Conservation (phyloP, 768 basidiomycete species). For the Trametes punicea region DNA sequence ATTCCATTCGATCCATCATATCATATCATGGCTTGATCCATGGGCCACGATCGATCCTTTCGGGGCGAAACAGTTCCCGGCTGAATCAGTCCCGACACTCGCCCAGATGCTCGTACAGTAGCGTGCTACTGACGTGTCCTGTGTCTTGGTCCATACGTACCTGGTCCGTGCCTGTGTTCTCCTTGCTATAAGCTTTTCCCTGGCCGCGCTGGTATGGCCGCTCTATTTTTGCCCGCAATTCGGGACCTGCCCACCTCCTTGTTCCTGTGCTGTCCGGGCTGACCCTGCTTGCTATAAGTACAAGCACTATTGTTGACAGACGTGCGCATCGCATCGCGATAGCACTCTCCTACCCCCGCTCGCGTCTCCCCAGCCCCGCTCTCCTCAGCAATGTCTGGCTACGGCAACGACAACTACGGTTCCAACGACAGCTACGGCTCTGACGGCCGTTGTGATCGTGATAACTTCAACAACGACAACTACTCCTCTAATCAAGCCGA, state of each 20-base stretch:
- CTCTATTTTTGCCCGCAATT: background rate
- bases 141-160: background rate
- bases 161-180: background rate
- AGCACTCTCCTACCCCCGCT: background rate
- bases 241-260: background rate
- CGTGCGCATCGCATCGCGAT: background rate
- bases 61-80: background rate
- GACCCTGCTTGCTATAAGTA: background rate
- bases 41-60: background rate
- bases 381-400: constrained; percentile 4
- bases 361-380: background rate
- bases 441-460: constrained; percentile 16
- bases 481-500: background rate
- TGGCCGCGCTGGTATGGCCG: background rate
- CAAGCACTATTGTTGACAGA: background rate
- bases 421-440: constrained; percentile 15
- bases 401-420: constrained; percentile 17
- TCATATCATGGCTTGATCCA: background rate
- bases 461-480: constrained; percentile 12
- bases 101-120: background rate
- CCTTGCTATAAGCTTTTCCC: background rate
- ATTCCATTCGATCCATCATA: background rate
- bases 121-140: too few species aligned
- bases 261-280: background rate
- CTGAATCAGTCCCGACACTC: background rate